Conservation (phyloP, 2,329 filamentous ascomycete species). For the Diplodia seriata region DNA sequence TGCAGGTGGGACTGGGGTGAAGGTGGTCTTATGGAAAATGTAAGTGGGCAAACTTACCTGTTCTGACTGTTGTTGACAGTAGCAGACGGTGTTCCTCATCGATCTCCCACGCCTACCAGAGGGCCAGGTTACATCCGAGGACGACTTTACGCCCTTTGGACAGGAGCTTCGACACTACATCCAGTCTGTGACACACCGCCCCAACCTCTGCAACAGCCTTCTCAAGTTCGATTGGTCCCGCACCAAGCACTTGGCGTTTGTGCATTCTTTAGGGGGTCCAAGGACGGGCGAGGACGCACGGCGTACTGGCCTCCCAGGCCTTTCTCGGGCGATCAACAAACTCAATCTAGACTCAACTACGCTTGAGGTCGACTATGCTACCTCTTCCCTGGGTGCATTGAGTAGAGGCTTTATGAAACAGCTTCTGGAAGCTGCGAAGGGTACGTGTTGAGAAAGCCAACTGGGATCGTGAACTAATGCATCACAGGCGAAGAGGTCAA, state of each 20-base stretch:
- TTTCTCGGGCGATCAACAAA: slow-evolving; percentile 67
- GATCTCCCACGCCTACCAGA: slow-evolving; percentile 73
- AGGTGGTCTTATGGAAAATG: slow-evolving; percentile 83
- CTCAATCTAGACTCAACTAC: slow-evolving; percentile 43
- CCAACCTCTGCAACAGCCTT: slow-evolving; percentile 71
- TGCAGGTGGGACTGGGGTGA: slow-evolving; percentile 75
- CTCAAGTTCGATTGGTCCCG: slow-evolving; percentile 80
- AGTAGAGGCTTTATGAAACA: slow-evolving; percentile 69
- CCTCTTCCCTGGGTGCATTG: slow-evolving; percentile 81
- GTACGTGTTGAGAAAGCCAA: not conserved
- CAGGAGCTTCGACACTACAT: slow-evolving; percentile 76
- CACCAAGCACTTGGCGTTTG: slow-evolving; percentile 76
- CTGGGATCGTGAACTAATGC: not conserved
- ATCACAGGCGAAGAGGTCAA: slow-evolving; percentile 11
- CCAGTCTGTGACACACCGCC: slow-evolving; percentile 68
- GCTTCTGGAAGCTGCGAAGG: slow-evolving; percentile 63
- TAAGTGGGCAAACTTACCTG: slow-evolving; percentile 46
- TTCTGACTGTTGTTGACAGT: not conserved
- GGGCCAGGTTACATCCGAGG: slow-evolving; percentile 37
- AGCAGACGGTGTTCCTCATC: slow-evolving; percentile 79
- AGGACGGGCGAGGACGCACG: slow-evolving; percentile 47
- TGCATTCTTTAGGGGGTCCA: slow-evolving; percentile 78
- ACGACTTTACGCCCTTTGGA: slow-evolving; percentile 64
- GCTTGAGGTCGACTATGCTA: slow-evolving; percentile 75
- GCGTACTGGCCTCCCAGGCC: slow-evolving; percentile 74